Evolutionary conservation across 129 eudicot genomes (phyloP).

Genomic region (Tanacetum coccineum): DNA sequence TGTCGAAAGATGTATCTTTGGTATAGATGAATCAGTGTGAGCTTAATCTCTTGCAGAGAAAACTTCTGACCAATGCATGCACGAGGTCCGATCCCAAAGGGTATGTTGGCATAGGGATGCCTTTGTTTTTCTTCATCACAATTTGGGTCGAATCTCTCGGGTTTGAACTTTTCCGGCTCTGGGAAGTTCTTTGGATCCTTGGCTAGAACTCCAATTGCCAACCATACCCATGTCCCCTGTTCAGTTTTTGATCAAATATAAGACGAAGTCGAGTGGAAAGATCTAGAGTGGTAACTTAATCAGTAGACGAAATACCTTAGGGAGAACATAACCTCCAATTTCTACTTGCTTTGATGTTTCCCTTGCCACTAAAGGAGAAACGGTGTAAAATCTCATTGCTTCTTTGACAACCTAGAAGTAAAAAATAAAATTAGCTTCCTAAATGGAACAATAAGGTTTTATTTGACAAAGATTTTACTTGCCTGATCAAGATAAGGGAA

Average conservation of each 20-base stretch:
- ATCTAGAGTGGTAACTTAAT: slow-evolving; percentile 1
- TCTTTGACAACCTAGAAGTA: slow-evolving; percentile 77
- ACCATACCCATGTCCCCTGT: slow-evolving; percentile 99
- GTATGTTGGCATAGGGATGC: slow-evolving; percentile 93
- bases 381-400: slow-evolving; percentile 79
- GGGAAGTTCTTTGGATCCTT: slow-evolving; percentile 93
- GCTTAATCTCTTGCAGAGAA: slow-evolving; percentile 78
- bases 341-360: slow-evolving; percentile 78
- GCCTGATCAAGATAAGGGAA: slow-evolving; percentile 90
- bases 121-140: slow-evolving; percentile 75
- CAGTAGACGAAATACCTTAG: slow-evolving; percentile 51
- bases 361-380: slow-evolving; percentile 86
- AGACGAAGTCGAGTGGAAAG: neutral
- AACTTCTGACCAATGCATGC: slow-evolving; percentile 92
- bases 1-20: slow-evolving; percentile 65
- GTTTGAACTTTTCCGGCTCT: slow-evolving; percentile 84
- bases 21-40: slow-evolving; percentile 76
- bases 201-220: slow-evolving; percentile 90
- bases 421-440: slow-evolving; percentile 1
- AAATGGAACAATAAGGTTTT: neutral
- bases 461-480: slow-evolving; percentile 15
- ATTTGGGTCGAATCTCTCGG: slow-evolving; percentile 77
- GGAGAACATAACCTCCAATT: slow-evolving; percentile 84
- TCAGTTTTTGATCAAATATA: neutral
- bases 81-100: slow-evolving; percentile 95